phyloP scores from a whole-genome alignment of 2,329 filamentous ascomycete genomes.

The Penicillium hesseltinei region DNA sequence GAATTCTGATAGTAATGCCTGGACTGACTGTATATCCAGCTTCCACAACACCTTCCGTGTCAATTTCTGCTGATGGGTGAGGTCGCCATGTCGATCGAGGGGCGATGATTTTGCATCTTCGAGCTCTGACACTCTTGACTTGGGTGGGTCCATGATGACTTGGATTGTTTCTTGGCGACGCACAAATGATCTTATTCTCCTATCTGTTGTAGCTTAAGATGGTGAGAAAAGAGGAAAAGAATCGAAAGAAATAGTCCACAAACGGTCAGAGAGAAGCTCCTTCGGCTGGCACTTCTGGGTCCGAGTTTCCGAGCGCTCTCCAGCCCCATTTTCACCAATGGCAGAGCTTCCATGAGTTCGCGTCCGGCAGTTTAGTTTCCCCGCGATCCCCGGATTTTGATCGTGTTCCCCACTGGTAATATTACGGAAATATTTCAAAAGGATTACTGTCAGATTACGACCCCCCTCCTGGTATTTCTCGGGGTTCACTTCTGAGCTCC shows the following conservation, averaged over 20 bases:
- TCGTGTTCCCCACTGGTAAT: not conserved
- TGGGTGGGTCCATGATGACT: conserved; percentile 21
- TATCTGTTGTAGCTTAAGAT: not conserved
- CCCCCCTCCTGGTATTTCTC: not conserved
- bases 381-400: conserved; percentile 13
- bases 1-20: not conserved
- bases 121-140: conserved; percentile 18
- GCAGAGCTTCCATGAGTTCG: not conserved
- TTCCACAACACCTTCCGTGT: conserved; percentile 52
- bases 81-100: conserved; percentile 15
- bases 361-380: not conserved
- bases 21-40: conserved; percentile 21
- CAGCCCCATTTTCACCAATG: not conserved
- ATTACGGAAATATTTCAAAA: not conserved
- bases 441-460: not conserved
- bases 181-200: not conserved
- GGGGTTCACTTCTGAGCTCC: conserved; percentile 13
- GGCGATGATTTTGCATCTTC: conserved; percentile 22
- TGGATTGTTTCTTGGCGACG: conserved; percentile 1
- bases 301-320: not conserved
- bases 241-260: not conserved
- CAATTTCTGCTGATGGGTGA: conserved; percentile 28
- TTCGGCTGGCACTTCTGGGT: conserved; percentile 7
- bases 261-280: too few relatives aligned
- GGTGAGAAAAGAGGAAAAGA: not conserved